phyloP scores from a whole-genome alignment of 768 basidiomycete species.

The Tephrocybe sp. region DNA sequence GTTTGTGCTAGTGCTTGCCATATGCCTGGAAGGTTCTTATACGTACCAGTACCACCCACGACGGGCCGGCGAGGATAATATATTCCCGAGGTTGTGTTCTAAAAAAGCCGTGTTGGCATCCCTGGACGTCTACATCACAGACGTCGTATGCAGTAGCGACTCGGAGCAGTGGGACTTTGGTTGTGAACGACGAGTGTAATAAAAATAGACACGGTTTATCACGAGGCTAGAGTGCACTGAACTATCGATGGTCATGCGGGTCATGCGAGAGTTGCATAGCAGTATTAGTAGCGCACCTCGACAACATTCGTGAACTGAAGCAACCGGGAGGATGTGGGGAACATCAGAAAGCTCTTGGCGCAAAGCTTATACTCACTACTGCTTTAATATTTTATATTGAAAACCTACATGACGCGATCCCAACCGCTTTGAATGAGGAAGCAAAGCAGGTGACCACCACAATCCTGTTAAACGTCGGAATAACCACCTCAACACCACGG shows the following conservation, averaged over 20 bases:
- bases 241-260: no score
- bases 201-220: constrained; percentile 6
- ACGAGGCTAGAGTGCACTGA: no score
- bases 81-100: constrained; percentile 4
- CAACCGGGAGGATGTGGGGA: no score
- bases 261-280: no score
- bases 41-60: no score
- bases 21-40: constrained; percentile 7
- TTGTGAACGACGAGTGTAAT: not conserved
- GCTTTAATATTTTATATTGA: no score
- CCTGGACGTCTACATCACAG: not conserved
- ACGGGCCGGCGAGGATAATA: constrained; percentile 10
- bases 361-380: no score
- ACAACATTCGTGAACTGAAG: no score
- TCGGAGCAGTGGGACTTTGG: not conserved
- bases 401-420: no score
- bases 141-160: not conserved
- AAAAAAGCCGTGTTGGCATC: not conserved
- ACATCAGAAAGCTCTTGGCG: no score
- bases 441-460: not conserved
- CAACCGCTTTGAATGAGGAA: not conserved
- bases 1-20: not conserved
- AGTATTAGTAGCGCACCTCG: no score
- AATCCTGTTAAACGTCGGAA: constrained; percentile 1
- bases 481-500: not conserved